Evolutionary conservation across 1,284 basidiomycete species (phyloP), one percentile per base, ranked within the genome.

Genomic region (Sutorius eximius): DNA sequence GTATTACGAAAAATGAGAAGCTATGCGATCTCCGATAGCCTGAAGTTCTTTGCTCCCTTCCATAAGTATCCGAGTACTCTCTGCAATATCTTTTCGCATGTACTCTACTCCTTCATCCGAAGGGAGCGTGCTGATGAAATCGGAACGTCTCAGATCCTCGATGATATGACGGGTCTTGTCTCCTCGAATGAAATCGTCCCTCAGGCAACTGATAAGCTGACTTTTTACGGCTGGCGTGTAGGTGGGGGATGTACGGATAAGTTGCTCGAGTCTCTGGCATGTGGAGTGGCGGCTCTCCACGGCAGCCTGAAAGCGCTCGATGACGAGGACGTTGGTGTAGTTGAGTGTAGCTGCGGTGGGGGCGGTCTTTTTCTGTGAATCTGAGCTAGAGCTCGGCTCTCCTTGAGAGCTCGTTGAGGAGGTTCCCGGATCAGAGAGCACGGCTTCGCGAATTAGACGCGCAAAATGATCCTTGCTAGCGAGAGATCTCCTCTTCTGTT

Each of bases 11-110:
- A 52, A 60, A 36, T 60, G 53, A 13, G 53, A 30, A 40, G 64
- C 60, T 36, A 65, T 65, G 32, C 52, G 62, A 29, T 65, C 60
- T 45, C 62, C 66, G 20, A 68, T 60, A 32, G 45, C 55, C 40
- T 61, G 52, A n/a, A 68, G 57, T 24, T 67, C 62, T 34, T 63
- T 63, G 27, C 57, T 68, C 45, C 66, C 66, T 32, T 68, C 62
- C 22, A 65, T 33, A 51, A 68, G 65, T 47, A 65, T 47, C 38
- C 49, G 55, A 33, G 66, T 65, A 34, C 51, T 65, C 44, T 65
- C 66, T 36, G 49, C 38, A 37, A 65, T 58, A 32, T 68, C 66
- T 30, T 65, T 57, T 43, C 55, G 52, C 47, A 67, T 56, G 34
- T 45, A 52, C 24, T 68, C 66, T 41, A 53, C 30, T 11, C 59